These are phyloP conservation scores for Trapa incisa DNA, from an alignment of 345 rosid species.

Conservation along the genomic window DNA sequence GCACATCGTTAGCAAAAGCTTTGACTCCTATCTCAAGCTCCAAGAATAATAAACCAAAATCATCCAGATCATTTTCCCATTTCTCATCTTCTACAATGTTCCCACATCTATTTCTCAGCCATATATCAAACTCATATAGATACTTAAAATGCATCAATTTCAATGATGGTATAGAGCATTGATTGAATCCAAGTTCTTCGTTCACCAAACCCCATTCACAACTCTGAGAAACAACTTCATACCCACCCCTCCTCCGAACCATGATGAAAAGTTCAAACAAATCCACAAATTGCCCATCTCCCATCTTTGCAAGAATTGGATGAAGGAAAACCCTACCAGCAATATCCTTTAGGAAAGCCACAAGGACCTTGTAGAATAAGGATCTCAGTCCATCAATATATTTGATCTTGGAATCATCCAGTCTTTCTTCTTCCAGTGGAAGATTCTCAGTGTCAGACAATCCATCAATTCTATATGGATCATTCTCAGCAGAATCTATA, in stretches of 20 bases:
- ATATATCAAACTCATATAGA: conserved; percentile 40
- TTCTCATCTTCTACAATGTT: conserved; percentile 15
- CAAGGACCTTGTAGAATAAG: conserved; percentile 44
- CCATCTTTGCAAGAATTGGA: conserved; percentile 38
- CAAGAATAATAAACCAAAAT: conserved; percentile 13
- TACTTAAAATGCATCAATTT: conserved; percentile 45
- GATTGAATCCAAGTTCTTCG: conserved; percentile 37
- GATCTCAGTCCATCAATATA: conserved; percentile 15
- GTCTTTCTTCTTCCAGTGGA: background rate
- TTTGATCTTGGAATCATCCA: conserved; percentile 7
- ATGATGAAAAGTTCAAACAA: conserved; percentile 50
- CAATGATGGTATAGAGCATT: conserved; percentile 21
- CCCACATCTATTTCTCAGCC: conserved; percentile 21
- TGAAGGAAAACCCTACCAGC: conserved; percentile 23
- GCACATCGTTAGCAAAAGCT: background rate
- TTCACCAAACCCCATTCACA: conserved; percentile 47
- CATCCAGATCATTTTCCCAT: background rate
- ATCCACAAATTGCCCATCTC: conserved; percentile 39
- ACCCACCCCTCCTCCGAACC: conserved; percentile 54
- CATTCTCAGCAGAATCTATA: conserved; percentile 1
- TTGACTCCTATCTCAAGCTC: conserved; percentile 32
- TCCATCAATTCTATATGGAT: background rate
- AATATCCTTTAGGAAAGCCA: conserved; percentile 30
- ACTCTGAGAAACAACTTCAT: conserved; percentile 30
- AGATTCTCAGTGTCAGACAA: background rate